Evolutionary conservation across 352 stramenopile species (phyloP).

Genomic region (Pelagophyceae sp.): DNA sequence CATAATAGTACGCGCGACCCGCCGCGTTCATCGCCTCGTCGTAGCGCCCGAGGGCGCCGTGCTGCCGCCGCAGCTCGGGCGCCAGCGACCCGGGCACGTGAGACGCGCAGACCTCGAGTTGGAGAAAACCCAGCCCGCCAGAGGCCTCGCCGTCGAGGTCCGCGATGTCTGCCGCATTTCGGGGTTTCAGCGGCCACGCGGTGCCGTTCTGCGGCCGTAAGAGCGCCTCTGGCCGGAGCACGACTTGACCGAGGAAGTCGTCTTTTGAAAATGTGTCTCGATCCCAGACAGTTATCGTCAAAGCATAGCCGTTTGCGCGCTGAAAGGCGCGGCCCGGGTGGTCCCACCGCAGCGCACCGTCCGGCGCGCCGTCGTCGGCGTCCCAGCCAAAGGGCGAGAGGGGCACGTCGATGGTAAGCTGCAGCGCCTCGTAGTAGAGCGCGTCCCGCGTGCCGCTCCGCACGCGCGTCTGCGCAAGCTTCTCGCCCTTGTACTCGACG

Average conservation of each 20-base stretch:
- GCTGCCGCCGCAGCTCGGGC: background rate
- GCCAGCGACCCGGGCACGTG: background rate
- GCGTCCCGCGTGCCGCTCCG: background rate
- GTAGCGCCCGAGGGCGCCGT: background rate
- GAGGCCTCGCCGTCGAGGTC: background rate
- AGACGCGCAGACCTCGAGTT: background rate
- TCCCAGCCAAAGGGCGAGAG: background rate
- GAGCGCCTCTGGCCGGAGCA: background rate
- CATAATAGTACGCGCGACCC: background rate
- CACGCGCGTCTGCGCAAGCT: background rate
- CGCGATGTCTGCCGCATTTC: background rate
- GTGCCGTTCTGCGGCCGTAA: constrained; percentile 8
- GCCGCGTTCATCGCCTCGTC: background rate
- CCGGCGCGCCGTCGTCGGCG: background rate
- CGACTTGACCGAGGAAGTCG: constrained; percentile 13
- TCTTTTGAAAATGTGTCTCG: constrained; percentile 1
- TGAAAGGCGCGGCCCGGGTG: constrained; percentile 4
- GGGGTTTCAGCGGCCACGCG: background rate
- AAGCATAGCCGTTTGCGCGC: background rate
- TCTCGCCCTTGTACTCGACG: constrained; percentile 7
- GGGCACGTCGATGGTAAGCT: background rate
- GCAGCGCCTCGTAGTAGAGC: background rate
- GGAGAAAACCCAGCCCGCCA: background rate
- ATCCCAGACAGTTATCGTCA: constrained; percentile 1
- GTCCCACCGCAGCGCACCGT: background rate